A percentile compares a stretch with the other conserved stretches of the same genome.
Evolutionary conservation across 768 basidiomycete species (phyloP).

Genomic region (Erythrobasidium yunnanense): DNA sequence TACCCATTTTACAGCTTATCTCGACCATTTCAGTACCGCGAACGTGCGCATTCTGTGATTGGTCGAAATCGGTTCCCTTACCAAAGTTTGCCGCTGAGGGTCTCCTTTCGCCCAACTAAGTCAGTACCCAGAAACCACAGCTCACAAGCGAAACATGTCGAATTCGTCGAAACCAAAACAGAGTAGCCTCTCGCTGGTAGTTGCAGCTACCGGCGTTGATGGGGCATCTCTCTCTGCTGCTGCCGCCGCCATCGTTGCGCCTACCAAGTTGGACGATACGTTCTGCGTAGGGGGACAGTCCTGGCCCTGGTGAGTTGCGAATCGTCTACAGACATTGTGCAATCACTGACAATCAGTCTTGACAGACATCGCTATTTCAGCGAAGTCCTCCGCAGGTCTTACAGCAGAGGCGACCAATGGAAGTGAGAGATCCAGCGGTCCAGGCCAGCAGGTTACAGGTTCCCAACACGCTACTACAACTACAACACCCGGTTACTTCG

Average conservation of each 20-base stretch:
- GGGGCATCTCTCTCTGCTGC: too few species aligned
- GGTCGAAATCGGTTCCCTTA: too few species aligned
- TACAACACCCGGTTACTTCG: conserved; percentile 8
- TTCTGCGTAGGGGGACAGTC: conserved; percentile 5
- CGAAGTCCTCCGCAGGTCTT: conserved; percentile 16
- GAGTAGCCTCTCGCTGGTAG: too few species aligned
- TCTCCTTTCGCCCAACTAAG: not conserved
- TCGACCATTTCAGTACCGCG: too few species aligned
- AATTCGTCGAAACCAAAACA: too few species aligned
- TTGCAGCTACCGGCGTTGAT: too few species aligned
- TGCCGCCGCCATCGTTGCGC: too few species aligned
- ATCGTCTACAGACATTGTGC: not conserved
- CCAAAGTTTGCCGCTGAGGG: too few species aligned
- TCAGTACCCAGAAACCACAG: not conserved
- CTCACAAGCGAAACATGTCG: not conserved
- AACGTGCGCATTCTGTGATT: too few species aligned
- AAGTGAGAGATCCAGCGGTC: conserved; percentile 23
- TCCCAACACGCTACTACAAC: conserved; percentile 10
- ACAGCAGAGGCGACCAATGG: conserved; percentile 23
- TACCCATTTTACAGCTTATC: too few species aligned
- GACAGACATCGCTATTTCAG: conserved; percentile 16
- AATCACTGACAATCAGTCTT: too few species aligned
- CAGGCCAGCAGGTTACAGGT: conserved; percentile 22
- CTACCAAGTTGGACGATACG: too few species aligned
- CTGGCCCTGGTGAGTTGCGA: conserved; percentile 19